Evolutionary conservation across 352 stramenopile species (phyloP), one percentile per base, ranked within the genome.

Genomic region (Phytophthora sojae): DNA sequence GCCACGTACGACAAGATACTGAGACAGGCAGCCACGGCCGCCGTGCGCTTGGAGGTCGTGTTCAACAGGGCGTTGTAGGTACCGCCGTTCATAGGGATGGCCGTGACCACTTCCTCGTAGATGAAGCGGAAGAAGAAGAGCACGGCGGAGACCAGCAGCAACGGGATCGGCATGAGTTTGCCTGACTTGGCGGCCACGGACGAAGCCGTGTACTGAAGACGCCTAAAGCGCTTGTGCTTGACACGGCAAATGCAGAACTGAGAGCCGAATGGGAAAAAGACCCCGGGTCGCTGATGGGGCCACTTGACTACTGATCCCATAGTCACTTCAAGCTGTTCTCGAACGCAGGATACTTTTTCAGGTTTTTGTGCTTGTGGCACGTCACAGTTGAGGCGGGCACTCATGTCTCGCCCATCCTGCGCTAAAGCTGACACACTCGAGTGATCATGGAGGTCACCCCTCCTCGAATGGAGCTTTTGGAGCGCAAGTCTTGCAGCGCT

Each of bases 51-150:
- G 25, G 76, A 93, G 26, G 90, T 97, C 19, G 89, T 93, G 76
- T 98, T 97, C 8, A 98, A 65, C 26, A 98, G 79, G 1, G 92
- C 85, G 68, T 97, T 98, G 76, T 97, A 98, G 9, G 89, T 92
- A 17, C 92, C 92, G 9, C 92, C 92, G 76, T 98, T 97, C 61
- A 96, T 82, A 6, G 91, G 91, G 45, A 97, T 85, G 11, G 92
- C 92, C 15, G 81, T 95, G 37, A n/a, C n/a, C n/a, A n/a, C n/a
- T n/a, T n/a, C n/a, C n/a, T n/a, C n/a, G n/a, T n/a, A n/a, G n/a
- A n/a, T 95, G 58, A 90, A 92, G 3, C 83, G 83, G 60, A 82
- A 86, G 64, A 82, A 80, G 53, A 75, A 90, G 52, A 90, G 75
- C 59, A 88, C 77, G 14, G 44, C 57, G 0, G 86, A 85, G 0